A percentile compares a stretch with the other conserved stretches of the same genome.
phyloP scores from a whole-genome alignment of 306 rosid genomes.

The Dalbergia cultrata region DNA sequence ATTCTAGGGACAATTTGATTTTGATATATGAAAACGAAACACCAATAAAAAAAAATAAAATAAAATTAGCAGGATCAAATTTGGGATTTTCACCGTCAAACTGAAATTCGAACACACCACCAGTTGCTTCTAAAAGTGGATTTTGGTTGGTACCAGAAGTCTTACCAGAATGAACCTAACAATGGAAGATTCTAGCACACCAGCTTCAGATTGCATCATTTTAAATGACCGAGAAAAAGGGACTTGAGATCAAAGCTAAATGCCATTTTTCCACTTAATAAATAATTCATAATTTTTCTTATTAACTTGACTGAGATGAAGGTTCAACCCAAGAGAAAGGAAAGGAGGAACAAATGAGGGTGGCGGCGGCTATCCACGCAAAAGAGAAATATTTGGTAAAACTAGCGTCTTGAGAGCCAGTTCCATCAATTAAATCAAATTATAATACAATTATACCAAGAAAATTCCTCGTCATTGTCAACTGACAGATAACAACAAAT shows the following conservation, averaged over 20 bases:
- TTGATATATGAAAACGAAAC: no score
- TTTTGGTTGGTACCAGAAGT: no score
- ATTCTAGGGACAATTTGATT: no score
- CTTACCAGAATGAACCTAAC: neutral
- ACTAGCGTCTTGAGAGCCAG: conserved; percentile 14
- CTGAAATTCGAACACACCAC: no score
- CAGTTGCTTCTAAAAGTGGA: no score
- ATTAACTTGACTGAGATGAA: neutral
- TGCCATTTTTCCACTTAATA: neutral
- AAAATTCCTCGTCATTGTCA: conserved; percentile 11
- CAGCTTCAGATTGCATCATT: neutral
- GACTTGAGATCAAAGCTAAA: neutral
- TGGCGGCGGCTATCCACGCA: neutral
- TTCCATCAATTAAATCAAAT: conserved; percentile 41
- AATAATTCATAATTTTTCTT: neutral
- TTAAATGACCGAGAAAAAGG: neutral
- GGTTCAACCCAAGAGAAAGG: neutral
- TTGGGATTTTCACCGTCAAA: no score
- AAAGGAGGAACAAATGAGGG: neutral
- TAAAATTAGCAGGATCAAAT: no score
- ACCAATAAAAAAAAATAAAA: no score
- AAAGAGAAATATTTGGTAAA: conserved; percentile 12
- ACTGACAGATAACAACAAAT: conserved; percentile 19
- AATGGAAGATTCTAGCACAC: neutral
- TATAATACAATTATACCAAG: conserved; percentile 33